A percentile compares a stretch with the other conserved stretches of the same genome.
These are phyloP conservation scores for Bruguiera hainesii DNA, from an alignment of 441 rosid genomes.

Conservation along the genomic window DNA sequence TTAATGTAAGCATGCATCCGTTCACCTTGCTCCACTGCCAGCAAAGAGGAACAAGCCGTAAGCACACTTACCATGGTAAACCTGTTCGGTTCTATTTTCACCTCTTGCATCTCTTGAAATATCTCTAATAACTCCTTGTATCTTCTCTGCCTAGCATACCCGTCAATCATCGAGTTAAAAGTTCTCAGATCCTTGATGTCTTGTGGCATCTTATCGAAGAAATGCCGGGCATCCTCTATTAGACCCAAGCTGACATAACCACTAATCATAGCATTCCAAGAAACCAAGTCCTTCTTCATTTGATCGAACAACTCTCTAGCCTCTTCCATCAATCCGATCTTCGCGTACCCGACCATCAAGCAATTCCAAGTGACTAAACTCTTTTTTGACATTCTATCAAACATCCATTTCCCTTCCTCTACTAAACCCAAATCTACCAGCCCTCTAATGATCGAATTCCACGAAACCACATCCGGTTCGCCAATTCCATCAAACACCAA, in stretches of 20 bases:
- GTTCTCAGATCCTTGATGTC: slow-evolving; percentile 9
- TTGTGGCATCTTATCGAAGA: slow-evolving; percentile 9
- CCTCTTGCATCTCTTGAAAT: slow-evolving; percentile 13
- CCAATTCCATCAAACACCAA: slow-evolving; percentile 13
- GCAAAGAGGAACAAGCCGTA: slow-evolving; percentile 58
- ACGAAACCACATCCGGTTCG: slow-evolving; percentile 17
- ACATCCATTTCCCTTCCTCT: slow-evolving; percentile 10
- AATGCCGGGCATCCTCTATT: slow-evolving; percentile 6
- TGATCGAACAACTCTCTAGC: slow-evolving; percentile 17
- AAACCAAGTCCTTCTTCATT: slow-evolving; percentile 17
- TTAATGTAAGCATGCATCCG: slow-evolving; percentile 51
- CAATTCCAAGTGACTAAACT: slow-evolving; percentile 24
- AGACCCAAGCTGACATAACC: slow-evolving; percentile 14
- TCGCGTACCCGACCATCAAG: slow-evolving; percentile 18
- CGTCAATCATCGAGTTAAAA: slow-evolving; percentile 22
- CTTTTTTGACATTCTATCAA: slow-evolving; percentile 21
- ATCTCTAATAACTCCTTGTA: slow-evolving; percentile 7
- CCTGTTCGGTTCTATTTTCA: slow-evolving; percentile 1
- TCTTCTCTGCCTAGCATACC: slow-evolving; percentile 16
- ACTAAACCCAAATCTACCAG: slow-evolving; percentile 9
- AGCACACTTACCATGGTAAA: slow-evolving; percentile 68
- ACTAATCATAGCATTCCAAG: slow-evolving; percentile 18
- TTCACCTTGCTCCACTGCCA: slow-evolving; percentile 46
- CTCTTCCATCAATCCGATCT: slow-evolving; percentile 10
- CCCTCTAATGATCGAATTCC: slow-evolving; percentile 15